Evolutionary conservation across 768 basidiomycete species (phyloP).

Genomic region (Leccinellum luteum): DNA sequence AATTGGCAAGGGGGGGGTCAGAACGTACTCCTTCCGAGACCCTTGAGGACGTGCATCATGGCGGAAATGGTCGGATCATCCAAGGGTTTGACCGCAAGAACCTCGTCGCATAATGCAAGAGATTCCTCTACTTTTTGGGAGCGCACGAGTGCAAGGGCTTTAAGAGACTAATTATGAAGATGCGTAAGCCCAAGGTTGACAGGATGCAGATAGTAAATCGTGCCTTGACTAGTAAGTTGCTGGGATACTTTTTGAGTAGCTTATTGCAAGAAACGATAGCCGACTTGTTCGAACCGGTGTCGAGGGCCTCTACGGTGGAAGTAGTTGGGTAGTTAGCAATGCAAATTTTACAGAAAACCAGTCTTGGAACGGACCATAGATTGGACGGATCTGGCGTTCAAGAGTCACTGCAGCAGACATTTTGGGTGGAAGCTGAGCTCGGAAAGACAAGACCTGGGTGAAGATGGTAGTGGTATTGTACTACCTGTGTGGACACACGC

Average conservation of each 20-base stretch:
- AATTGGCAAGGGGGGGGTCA: neutral
- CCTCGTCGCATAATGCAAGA: constrained; percentile 73
- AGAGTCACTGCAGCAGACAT: constrained; percentile 56
- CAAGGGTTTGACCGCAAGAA: constrained; percentile 68
- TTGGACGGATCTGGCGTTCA: constrained; percentile 81
- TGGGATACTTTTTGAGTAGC: constrained; percentile 81
- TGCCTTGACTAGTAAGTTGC: constrained; percentile 70
- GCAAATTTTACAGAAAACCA: neutral
- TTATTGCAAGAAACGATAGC: constrained; percentile 86
- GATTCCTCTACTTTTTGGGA: constrained; percentile 86
- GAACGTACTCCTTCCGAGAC: constrained; percentile 63
- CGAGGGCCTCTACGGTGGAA: constrained; percentile 65
- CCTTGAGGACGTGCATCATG: constrained; percentile 81
- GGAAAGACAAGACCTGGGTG: neutral
- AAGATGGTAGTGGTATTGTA: constrained; percentile 1
- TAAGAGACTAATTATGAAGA: constrained; percentile 57
- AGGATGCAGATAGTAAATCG: neutral
- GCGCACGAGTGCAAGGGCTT: constrained; percentile 80
- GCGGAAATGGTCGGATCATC: constrained; percentile 73
- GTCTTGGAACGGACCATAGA: constrained; percentile 60
- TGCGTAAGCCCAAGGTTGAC: constrained; percentile 4
- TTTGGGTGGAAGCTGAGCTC: constrained; percentile 3
- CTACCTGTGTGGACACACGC: constrained; percentile 3
- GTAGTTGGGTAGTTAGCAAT: constrained; percentile 3
- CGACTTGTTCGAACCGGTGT: constrained; percentile 83